A percentile compares a stretch with the other conserved stretches of the same genome.
Evolutionary conservation across 352 stramenopile genomes (phyloP).

Genomic region (Globisporangium radiosum): DNA sequence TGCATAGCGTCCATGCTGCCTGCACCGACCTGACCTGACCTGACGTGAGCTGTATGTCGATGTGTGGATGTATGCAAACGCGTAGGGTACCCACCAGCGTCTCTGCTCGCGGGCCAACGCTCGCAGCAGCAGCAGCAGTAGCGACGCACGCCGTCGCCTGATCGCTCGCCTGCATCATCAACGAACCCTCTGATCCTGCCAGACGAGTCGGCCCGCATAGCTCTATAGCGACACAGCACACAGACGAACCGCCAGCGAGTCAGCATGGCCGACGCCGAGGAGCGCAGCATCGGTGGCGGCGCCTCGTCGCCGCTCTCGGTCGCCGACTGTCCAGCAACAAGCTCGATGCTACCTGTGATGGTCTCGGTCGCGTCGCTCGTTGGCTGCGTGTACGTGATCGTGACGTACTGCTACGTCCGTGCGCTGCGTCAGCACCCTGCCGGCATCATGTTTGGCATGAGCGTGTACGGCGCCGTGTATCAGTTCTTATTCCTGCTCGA

Average conservation of each 20-base stretch:
- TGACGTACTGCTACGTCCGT: conserved; percentile 55
- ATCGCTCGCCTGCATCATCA: not conserved
- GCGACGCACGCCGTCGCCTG: no score
- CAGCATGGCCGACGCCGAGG: conserved; percentile 8
- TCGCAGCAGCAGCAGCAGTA: not conserved
- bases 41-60: no score
- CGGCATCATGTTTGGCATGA: conserved; percentile 87
- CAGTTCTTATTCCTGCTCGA: conserved; percentile 75
- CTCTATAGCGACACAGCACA: not conserved
- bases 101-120: not conserved
- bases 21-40: no score
- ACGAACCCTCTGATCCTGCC: not conserved
- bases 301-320: conserved; percentile 4
- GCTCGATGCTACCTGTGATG: conserved; percentile 46
- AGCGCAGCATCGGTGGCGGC: conserved; percentile 1
- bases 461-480: conserved; percentile 74
- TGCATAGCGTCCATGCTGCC: not conserved
- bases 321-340: conserved; percentile 33
- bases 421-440: conserved; percentile 71
- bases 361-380: conserved; percentile 62
- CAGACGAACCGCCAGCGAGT: not conserved
- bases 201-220: no score
- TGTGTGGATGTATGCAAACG: no score
- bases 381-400: conserved; percentile 75
- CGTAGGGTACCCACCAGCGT: not conserved